These are phyloP conservation scores for Ceratocystis cubensis DNA, from an alignment of 2,329 filamentous ascomycete genomes.

Conservation along the genomic window DNA sequence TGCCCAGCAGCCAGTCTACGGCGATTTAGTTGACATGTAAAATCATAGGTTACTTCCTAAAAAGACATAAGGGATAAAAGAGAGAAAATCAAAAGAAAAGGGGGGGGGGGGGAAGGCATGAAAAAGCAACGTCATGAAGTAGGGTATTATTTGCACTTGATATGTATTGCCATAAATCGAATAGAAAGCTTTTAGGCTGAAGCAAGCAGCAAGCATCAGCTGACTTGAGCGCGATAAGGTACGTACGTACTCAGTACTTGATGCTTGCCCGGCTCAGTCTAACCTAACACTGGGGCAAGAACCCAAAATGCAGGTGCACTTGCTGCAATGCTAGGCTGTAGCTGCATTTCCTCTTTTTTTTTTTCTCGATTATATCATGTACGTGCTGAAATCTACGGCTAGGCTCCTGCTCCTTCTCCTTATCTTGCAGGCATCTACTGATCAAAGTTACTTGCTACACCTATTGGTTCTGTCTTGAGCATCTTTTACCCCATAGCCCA, in stretches of 20 bases:
- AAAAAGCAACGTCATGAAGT: neutral
- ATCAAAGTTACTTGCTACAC: neutral
- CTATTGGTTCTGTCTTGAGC: neutral
- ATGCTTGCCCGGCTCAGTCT: neutral
- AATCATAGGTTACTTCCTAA: too few relatives aligned
- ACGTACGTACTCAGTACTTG: neutral
- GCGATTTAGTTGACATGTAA: neutral
- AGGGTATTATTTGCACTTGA: too few relatives aligned
- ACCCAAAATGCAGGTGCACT: slow-evolving; percentile 3
- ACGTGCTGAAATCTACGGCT: neutral
- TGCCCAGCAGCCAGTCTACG: neutral
- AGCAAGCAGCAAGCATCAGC: too few relatives aligned
- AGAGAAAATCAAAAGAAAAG: neutral
- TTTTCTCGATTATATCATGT: neutral
- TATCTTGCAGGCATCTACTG: neutral
- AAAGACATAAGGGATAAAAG: too few relatives aligned
- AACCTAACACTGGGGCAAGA: neutral
- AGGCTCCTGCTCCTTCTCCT: neutral
- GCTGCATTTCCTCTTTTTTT: neutral
- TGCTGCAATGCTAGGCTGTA: neutral
- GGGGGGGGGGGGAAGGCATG: neutral
- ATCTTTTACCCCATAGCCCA: neutral
- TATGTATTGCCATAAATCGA: too few relatives aligned
- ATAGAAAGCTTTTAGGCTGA: too few relatives aligned
- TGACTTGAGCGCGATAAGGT: neutral